Evolutionary conservation across 1,139 yeast species (phyloP).

Genomic region (Debaryomyces udenii): DNA sequence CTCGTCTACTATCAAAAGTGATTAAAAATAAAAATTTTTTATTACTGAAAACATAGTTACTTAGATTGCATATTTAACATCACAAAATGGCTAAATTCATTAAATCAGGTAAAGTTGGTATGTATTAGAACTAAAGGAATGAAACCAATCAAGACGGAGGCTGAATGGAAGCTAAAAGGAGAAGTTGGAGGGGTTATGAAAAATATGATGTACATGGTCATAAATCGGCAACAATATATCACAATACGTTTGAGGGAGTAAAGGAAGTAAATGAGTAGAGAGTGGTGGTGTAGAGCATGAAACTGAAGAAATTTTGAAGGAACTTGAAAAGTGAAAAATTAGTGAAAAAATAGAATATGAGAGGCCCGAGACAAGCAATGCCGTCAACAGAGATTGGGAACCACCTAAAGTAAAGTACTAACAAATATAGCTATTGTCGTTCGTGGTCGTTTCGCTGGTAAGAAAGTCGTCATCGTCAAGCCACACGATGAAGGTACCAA

Average conservation of each 20-base stretch:
- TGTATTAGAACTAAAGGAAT: conserved; percentile 40
- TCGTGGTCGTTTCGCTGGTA: conserved; percentile 99
- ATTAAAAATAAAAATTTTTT: conserved; percentile 14
- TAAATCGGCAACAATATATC: too few species aligned
- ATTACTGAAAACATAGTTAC: conserved; percentile 10
- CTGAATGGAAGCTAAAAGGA: conserved; percentile 2
- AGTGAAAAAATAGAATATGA: conserved; percentile 1
- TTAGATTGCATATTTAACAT: conserved; percentile 17
- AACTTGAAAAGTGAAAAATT: background rate
- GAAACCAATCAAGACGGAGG: conserved; percentile 4
- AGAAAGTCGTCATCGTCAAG: conserved; percentile 99
- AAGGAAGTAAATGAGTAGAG: too few species aligned
- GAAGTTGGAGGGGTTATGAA: too few species aligned
- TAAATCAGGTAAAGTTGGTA: conserved; percentile 99
- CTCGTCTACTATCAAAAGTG: conserved; percentile 7
- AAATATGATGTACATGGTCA: too few species aligned
- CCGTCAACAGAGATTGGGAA: background rate
- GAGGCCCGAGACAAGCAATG: background rate
- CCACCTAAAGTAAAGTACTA: conserved; percentile 29
- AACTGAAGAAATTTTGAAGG: too few species aligned
- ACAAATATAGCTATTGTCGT: conserved; percentile 86
- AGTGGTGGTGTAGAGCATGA: background rate
- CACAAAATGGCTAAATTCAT: conserved; percentile 91
- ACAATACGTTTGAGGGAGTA: too few species aligned
- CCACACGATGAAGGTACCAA: conserved; percentile 99